These are phyloP conservation scores for Trapa incisa DNA, from an alignment of 345 rosid genomes.

Conservation along the genomic window DNA sequence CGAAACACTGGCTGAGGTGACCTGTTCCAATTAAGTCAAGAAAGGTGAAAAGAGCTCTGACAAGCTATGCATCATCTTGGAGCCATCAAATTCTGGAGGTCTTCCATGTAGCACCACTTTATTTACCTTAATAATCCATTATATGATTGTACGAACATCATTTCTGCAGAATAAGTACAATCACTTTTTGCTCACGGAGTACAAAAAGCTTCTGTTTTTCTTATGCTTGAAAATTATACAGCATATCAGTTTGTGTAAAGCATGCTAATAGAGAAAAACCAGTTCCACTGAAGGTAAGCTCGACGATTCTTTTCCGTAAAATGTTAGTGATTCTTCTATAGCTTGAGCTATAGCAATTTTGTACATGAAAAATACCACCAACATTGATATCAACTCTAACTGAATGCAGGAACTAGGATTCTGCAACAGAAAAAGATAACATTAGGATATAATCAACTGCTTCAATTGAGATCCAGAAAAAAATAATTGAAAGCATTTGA, in stretches of 20 bases:
- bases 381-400: conserved; percentile 74
- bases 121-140: background rate
- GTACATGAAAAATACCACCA: conserved; percentile 87
- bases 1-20: conserved; percentile 73
- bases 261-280: too few species aligned
- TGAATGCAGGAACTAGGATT: conserved; percentile 67
- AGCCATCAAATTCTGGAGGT: background rate
- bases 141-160: background rate
- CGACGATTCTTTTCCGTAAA: background rate
- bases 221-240: background rate
- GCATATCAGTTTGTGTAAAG: background rate
- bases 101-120: background rate
- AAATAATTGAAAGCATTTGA: too few species aligned
- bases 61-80: background rate
- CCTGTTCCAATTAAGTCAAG: background rate
- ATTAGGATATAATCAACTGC: background rate
- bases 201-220: background rate
- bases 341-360: conserved; percentile 86
- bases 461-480: too few species aligned
- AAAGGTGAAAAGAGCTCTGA: background rate
- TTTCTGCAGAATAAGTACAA: background rate
- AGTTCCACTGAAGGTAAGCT: background rate
- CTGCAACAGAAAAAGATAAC: conserved; percentile 23
- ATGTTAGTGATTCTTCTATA: conserved; percentile 42
- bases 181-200: background rate